Evolutionary conservation across 2,329 filamentous ascomycete genomes (phyloP).

Genomic region (Dothidotthia symphoricarpi): DNA sequence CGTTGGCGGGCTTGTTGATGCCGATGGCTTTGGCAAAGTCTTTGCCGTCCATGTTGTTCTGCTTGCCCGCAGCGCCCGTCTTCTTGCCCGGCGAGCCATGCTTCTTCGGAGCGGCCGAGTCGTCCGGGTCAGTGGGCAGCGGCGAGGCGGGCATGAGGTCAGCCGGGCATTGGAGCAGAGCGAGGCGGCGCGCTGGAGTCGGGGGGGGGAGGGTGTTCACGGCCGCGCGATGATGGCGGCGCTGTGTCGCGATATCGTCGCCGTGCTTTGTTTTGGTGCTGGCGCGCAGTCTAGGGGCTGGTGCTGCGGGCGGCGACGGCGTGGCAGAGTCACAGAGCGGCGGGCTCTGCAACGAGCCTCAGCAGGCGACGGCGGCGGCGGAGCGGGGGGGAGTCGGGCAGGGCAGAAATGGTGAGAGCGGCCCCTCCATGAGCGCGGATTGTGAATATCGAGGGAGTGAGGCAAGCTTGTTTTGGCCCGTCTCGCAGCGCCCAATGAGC

Average conservation of each 20-base stretch:
- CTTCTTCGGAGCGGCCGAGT: constrained; percentile 19
- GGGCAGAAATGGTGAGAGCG: too few relatives aligned
- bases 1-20: constrained; percentile 47
- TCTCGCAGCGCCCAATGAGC: too few relatives aligned
- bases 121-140: constrained; percentile 22
- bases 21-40: constrained; percentile 44
- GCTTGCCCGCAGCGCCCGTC: constrained; percentile 27
- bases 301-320: neutral
- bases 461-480: too few relatives aligned
- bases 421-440: constrained; percentile 4
- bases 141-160: constrained; percentile 28
- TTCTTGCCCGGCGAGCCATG: constrained; percentile 33
- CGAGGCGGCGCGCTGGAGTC: constrained; percentile 9
- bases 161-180: constrained; percentile 20
- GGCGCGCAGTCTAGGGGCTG: constrained; percentile 4
- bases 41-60: constrained; percentile 34
- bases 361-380: constrained; percentile 2
- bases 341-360: constrained; percentile 4
- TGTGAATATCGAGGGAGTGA: neutral
- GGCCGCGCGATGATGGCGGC: too few relatives aligned
- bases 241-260: constrained; percentile 1
- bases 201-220: constrained; percentile 3
- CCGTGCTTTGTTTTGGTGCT: constrained; percentile 5
- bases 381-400: too few relatives aligned
- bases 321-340: constrained; percentile 4